phyloP scores from a whole-genome alignment of 2,329 filamentous ascomycete species.

The Chrysoporthe austroafricana region DNA sequence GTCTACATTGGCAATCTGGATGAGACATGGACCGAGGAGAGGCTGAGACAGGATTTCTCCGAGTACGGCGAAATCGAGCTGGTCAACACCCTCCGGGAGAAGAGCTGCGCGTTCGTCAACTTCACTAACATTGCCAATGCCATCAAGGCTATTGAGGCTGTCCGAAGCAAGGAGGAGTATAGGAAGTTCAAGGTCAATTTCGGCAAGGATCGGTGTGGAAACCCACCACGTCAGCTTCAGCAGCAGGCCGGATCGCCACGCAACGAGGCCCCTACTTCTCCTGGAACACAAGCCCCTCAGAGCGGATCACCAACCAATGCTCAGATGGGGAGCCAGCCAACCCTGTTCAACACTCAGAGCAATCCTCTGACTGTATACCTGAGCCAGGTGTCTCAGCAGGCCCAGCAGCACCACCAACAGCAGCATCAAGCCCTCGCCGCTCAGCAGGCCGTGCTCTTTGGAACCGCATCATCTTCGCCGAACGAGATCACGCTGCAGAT shows the following conservation, averaged over 20 bases:
- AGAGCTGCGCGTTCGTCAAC: conserved; percentile 99
- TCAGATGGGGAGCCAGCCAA: conserved; percentile 66
- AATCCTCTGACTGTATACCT: conserved; percentile 95
- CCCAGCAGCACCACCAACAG: conserved; percentile 69
- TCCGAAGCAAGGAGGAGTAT: conserved; percentile 94
- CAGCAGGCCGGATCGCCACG: conserved; percentile 68
- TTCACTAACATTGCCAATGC: conserved; percentile 99
- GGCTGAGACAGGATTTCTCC: conserved; percentile 92
- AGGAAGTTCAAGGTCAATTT: conserved; percentile 99
- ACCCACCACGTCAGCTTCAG: conserved; percentile 86
- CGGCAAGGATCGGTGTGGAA: conserved; percentile 96
- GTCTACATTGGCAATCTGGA: conserved; percentile 98
- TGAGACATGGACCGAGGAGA: conserved; percentile 96
- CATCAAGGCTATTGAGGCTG: conserved; percentile 97
- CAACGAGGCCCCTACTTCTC: conserved; percentile 62
- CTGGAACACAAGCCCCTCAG: conserved; percentile 62
- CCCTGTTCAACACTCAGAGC: conserved; percentile 78
- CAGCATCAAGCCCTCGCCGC: conserved; percentile 72
- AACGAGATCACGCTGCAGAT: conserved; percentile 62
- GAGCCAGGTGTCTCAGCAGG: conserved; percentile 76
- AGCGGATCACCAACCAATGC: conserved; percentile 59
- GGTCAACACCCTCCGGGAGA: conserved; percentile 94
- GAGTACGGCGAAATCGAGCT: conserved; percentile 98
- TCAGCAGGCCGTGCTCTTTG: conserved; percentile 82
- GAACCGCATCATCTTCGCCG: conserved; percentile 66